phyloP scores from a whole-genome alignment of 208 protist species.

The Angomonas ambiguus region DNA sequence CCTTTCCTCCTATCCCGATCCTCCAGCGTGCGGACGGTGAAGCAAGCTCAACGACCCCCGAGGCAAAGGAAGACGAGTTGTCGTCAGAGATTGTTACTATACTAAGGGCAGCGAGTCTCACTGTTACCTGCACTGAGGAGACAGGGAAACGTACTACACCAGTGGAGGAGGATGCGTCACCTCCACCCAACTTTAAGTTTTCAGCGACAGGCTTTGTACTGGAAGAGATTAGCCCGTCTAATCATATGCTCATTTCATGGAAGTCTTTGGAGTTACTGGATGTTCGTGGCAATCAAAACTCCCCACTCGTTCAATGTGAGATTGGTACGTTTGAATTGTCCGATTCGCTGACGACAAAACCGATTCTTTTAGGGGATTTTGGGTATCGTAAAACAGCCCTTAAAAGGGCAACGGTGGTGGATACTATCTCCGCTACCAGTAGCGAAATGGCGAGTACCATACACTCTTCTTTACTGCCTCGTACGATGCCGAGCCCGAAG shows the following conservation, averaged over 20 bases:
- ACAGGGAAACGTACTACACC: neutral
- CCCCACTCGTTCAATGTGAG: constrained; percentile 52
- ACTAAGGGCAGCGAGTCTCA: neutral
- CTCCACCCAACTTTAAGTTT: constrained; percentile 10
- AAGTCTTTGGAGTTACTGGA: constrained; percentile 55
- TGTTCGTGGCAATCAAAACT: constrained; percentile 31
- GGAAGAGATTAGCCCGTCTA: constrained; percentile 14
- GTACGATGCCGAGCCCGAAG: neutral
- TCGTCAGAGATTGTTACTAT: neutral
- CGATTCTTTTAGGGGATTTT: constrained; percentile 44
- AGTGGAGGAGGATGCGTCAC: neutral
- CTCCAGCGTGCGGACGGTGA: neutral
- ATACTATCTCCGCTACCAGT: constrained; percentile 1
- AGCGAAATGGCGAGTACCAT: neutral
- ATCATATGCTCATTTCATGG: constrained; percentile 43
- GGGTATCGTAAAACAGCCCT: constrained; percentile 21
- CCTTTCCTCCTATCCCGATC: neutral
- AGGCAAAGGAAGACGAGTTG: neutral
- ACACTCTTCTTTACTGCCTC: neutral
- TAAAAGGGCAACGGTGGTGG: neutral
- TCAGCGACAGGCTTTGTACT: constrained; percentile 17
- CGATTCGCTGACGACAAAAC: constrained; percentile 47
- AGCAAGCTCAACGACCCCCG: too few species aligned
- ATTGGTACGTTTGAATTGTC: constrained; percentile 45
- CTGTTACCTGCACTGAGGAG: neutral